Evolutionary conservation across 768 basidiomycete genomes (phyloP).

Genomic region (Termitomyces sp.): DNA sequence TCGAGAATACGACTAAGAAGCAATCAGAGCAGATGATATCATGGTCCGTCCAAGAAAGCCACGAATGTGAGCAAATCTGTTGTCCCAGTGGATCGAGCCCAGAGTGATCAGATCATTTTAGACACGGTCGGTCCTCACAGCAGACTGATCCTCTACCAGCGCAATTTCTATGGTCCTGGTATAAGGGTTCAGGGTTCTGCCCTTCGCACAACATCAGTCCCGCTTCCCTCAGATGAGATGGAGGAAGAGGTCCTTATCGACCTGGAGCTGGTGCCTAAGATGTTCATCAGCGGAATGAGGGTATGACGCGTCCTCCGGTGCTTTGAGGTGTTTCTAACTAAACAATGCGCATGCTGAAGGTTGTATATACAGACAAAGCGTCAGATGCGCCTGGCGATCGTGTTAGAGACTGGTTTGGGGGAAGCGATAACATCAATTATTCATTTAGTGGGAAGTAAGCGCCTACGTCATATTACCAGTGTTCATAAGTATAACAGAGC

Average conservation of each 20-base stretch:
- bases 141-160: constrained; percentile 3
- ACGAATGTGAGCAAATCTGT: background rate
- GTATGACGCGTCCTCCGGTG: background rate
- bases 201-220: background rate
- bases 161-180: constrained; percentile 2
- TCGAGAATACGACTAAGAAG: background rate
- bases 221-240: background rate
- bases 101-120: background rate
- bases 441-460: background rate
- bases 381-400: constrained; percentile 2
- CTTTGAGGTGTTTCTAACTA: background rate
- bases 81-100: background rate
- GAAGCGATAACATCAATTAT: constrained; percentile 4
- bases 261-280: background rate
- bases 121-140: background rate
- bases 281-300: background rate
- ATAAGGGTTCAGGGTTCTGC: background rate
- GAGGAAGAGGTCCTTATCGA: constrained; percentile 1
- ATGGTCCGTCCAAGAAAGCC: background rate
- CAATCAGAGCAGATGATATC: background rate
- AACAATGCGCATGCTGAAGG: background rate
- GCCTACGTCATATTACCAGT: background rate
- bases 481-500: background rate
- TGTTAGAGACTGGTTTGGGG: background rate
- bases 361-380: background rate